Base-by-base conservation (phyloP, 805 yeast species). In the Wickerhamomyces bovis region DNA sequence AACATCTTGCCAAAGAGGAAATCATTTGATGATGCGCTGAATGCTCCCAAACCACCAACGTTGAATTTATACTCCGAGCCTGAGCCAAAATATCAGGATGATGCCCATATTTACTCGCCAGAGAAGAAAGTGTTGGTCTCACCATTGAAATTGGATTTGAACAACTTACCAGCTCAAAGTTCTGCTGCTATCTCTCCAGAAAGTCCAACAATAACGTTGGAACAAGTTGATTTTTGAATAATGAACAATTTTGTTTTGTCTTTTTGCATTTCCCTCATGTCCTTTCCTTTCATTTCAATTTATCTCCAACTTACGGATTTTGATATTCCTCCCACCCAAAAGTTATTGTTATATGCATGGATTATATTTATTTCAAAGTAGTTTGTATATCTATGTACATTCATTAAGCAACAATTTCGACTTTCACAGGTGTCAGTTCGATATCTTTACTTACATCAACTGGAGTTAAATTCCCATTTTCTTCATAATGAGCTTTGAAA, bases 401-500 rank as follows among this genome's bases (percentile, higher is more conserved):
- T 19, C 12, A 36, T 19, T 20, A 36, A n/a, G 39, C 22, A 36
- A 36, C 25, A 12, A 46, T 41, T 39, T 40, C 50, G 19, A 54
- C 58, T 35, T 51, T 51, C 2, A 57, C 28, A n/a, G 58, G 58
- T 6, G 50, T 54, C 28, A 58, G 31, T 39, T 59, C 61, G 13
- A 56, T 9, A 41, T 57, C 62, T 23, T 56, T 52, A 9, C 58
- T 36, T 15, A 50, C 61, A 49, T 58, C 57, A 21, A 55, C 61
- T 19, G 64, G 57, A 11, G 63, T 57, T 6, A 69, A 59, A 22
- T 69, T 68, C 13, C 67, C 66, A 31, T 69, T 70, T 42, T 66
- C 67, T 15, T 70, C 69, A 48, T 72, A 72, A 48, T 72, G 76
- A 2, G 77, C 77, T 54, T 67, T 85, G 75, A 92, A 92, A 64